Conservation (phyloP, 83 land plant genomes). For the Larix sibirica region DNA sequence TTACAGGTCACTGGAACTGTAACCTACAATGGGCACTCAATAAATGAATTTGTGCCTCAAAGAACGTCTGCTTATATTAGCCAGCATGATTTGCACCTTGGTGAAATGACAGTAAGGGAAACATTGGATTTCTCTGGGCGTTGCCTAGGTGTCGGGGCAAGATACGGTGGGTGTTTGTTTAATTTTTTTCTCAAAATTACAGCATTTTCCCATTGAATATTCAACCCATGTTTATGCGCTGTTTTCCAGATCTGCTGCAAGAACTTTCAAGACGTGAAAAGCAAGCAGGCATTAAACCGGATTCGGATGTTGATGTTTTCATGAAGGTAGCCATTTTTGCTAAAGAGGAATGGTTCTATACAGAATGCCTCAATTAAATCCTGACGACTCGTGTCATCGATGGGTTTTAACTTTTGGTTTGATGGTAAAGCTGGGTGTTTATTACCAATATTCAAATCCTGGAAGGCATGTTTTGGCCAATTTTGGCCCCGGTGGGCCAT, state of each 20-base stretch:
- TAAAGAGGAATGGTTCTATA: no score
- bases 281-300: conserved; percentile 22
- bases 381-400: neutral
- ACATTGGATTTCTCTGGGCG: conserved; percentile 10
- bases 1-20: neutral
- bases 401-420: neutral
- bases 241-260: conserved; percentile 12
- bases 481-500: no score
- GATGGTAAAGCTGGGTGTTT: neutral
- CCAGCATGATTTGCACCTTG: conserved; percentile 3
- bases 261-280: conserved; percentile 21
- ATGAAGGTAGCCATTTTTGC: conserved; percentile 11
- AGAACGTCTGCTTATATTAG: conserved; percentile 3
- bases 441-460: no score
- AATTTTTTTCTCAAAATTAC: no score
- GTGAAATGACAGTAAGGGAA: neutral
- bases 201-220: no score
- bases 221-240: no score
- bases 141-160: conserved; percentile 8
- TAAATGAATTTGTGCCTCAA: conserved; percentile 5
- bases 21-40: conserved; percentile 1
- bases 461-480: no score
- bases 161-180: conserved; percentile 6
- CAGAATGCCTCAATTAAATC: no score
- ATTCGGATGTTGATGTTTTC: conserved; percentile 18